phyloP scores from a whole-genome alignment of 2,329 filamentous ascomycete genomes.

The Pseudogymnoascus sp. region DNA sequence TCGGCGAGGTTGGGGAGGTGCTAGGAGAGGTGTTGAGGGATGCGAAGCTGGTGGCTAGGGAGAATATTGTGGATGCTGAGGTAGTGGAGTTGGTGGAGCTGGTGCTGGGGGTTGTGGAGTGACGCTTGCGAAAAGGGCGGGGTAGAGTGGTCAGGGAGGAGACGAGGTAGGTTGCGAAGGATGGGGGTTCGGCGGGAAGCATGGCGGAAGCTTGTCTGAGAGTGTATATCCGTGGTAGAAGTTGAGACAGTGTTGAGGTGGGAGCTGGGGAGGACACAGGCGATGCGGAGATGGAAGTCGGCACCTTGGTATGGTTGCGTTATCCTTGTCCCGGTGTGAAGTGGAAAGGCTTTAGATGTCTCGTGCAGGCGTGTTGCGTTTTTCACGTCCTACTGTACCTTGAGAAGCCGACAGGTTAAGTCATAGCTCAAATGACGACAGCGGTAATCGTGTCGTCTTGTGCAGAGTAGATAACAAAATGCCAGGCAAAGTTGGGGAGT shows the following conservation, averaged over 20 bases:
- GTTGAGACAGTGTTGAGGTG: background rate
- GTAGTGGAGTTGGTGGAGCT: background rate
- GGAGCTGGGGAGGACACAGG: background rate
- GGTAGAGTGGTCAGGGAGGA: background rate
- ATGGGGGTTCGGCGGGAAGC: background rate
- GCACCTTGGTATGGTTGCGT: background rate
- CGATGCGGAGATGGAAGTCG: background rate
- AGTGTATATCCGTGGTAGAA: background rate
- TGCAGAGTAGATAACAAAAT: constrained; percentile 1
- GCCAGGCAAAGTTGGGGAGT: background rate
- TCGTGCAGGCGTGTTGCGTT: background rate
- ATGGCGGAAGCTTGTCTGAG: background rate
- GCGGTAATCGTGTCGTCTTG: background rate
- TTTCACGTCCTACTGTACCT: background rate
- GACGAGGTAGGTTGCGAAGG: constrained; percentile 6
- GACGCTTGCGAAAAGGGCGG: background rate
- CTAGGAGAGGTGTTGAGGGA: background rate
- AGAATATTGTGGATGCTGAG: background rate
- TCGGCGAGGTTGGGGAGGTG: background rate
- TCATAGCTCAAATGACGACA: background rate
- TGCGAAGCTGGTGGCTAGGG: background rate
- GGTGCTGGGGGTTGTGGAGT: background rate
- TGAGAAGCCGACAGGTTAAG: background rate
- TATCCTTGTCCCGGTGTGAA: background rate
- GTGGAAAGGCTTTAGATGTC: background rate